phyloP scores from a whole-genome alignment of 2,329 filamentous ascomycete species.

The Fusarium coicis region DNA sequence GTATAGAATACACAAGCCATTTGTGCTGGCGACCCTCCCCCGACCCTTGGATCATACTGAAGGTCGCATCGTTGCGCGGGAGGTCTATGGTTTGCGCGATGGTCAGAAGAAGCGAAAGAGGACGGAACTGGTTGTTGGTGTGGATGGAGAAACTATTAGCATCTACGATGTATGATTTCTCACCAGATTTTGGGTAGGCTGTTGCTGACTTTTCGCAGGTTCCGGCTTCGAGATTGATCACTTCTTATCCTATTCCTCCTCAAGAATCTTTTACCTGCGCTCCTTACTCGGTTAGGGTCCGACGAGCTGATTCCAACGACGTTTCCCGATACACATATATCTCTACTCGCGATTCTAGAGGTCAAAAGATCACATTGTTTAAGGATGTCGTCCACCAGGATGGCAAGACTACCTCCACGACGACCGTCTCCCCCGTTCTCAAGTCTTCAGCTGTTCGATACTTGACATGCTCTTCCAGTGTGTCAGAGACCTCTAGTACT shows the following conservation, averaged over 20 bases:
- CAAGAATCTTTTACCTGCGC: slow-evolving; percentile 72
- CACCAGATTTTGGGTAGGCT: neutral
- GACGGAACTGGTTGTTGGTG: slow-evolving; percentile 70
- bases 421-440: slow-evolving; percentile 55
- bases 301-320: slow-evolving; percentile 58
- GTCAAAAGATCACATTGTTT: slow-evolving; percentile 67
- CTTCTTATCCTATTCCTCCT: slow-evolving; percentile 74
- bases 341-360: slow-evolving; percentile 61
- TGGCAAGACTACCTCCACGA: slow-evolving; percentile 64
- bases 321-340: slow-evolving; percentile 70
- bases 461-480: slow-evolving; percentile 48
- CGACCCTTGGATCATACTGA: slow-evolving; percentile 64
- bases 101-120: slow-evolving; percentile 71
- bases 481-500: slow-evolving; percentile 40
- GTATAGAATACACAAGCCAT: slow-evolving; percentile 72
- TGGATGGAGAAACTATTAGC: slow-evolving; percentile 73
- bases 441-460: slow-evolving; percentile 50
- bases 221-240: slow-evolving; percentile 69
- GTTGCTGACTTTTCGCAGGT: slow-evolving; percentile 56
- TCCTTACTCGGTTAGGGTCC: slow-evolving; percentile 67
- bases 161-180: slow-evolving; percentile 68
- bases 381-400: slow-evolving; percentile 64
- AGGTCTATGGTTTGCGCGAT: slow-evolving; percentile 69
- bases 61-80: slow-evolving; percentile 66
- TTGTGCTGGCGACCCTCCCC: slow-evolving; percentile 69